Conservation (phyloP, 371 early-diverging fungal genomes). For the Mucor mucedo region DNA sequence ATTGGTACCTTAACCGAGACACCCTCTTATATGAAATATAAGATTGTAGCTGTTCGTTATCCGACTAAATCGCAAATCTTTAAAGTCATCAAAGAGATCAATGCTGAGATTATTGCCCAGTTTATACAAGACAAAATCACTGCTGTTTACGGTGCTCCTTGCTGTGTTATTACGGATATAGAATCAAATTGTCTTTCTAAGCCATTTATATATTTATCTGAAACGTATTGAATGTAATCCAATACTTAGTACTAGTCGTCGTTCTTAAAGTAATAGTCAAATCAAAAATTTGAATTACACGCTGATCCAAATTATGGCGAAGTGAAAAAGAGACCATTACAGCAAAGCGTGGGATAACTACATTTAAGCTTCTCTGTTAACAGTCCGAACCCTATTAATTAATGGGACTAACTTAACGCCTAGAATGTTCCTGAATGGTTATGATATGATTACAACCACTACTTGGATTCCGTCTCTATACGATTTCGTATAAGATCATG, state of each 20-base stretch:
- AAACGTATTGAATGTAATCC: slow-evolving; percentile 23
- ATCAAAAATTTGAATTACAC: slow-evolving; percentile 44
- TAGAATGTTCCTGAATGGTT: slow-evolving; percentile 22
- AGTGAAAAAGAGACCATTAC: slow-evolving; percentile 10
- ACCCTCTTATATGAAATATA: slow-evolving; percentile 22
- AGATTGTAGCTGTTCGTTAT: slow-evolving; percentile 28
- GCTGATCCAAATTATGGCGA: slow-evolving; percentile 20
- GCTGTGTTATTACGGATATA: slow-evolving; percentile 23
- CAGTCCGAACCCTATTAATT: slow-evolving; percentile 24
- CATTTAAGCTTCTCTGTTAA: slow-evolving; percentile 17
- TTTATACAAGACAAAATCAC: slow-evolving; percentile 23
- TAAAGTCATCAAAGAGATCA: slow-evolving; percentile 1
- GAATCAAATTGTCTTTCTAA: slow-evolving; percentile 29
- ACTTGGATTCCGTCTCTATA: slow-evolving; percentile 25
- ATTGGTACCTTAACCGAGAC: slow-evolving; percentile 25
- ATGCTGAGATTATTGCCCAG: slow-evolving; percentile 15
- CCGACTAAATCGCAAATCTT: slow-evolving; percentile 30
- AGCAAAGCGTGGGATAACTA: slow-evolving; percentile 17
- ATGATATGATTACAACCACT: slow-evolving; percentile 22
- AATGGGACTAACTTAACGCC: slow-evolving; percentile 12
- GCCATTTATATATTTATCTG: slow-evolving; percentile 4
- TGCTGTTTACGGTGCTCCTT: slow-evolving; percentile 7
- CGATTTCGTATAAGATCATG: slow-evolving; percentile 23
- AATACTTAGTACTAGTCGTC: slow-evolving; percentile 27
- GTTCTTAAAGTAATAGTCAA: slow-evolving; percentile 38